Evolutionary conservation across 768 basidiomycete genomes (phyloP).

Genomic region (Leucocoprinus leucothites): DNA sequence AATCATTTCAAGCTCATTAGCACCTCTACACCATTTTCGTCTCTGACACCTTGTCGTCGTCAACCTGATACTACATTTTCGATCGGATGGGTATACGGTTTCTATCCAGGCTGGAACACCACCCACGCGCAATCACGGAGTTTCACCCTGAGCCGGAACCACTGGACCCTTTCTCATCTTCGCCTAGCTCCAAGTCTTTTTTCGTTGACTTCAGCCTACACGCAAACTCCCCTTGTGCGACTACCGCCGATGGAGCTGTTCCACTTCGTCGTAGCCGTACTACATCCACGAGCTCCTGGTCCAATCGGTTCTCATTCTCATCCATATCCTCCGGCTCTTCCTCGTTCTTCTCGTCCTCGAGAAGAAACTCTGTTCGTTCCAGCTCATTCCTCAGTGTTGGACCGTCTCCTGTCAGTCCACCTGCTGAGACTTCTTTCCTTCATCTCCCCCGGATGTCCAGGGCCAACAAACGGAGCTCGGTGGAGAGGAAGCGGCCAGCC

Average conservation of each 20-base stretch:
- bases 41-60: not conserved
- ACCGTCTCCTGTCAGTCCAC: not conserved
- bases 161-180: slow-evolving; percentile 39
- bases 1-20: too few relatives aligned
- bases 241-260: slow-evolving; percentile 18
- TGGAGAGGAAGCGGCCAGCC: too few relatives aligned
- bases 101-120: not conserved
- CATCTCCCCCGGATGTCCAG: not conserved
- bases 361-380: not conserved
- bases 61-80: not conserved
- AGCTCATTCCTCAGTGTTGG: not conserved
- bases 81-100: not conserved
- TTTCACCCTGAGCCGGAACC: slow-evolving; percentile 6
- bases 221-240: slow-evolving; percentile 10
- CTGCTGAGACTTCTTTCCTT: not conserved
- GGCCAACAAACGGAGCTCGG: too few relatives aligned
- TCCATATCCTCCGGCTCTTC: slow-evolving; percentile 5
- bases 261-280: slow-evolving; percentile 31
- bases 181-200: slow-evolving; percentile 39
- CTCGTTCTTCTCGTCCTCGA: not conserved
- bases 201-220: slow-evolving; percentile 34
- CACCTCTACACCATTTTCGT: too few relatives aligned
- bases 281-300: slow-evolving; percentile 41
- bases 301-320: slow-evolving; percentile 25
- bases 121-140: not conserved